Conservation (phyloP, 2,329 filamentous ascomycete species). For the Amauroascus niger region DNA sequence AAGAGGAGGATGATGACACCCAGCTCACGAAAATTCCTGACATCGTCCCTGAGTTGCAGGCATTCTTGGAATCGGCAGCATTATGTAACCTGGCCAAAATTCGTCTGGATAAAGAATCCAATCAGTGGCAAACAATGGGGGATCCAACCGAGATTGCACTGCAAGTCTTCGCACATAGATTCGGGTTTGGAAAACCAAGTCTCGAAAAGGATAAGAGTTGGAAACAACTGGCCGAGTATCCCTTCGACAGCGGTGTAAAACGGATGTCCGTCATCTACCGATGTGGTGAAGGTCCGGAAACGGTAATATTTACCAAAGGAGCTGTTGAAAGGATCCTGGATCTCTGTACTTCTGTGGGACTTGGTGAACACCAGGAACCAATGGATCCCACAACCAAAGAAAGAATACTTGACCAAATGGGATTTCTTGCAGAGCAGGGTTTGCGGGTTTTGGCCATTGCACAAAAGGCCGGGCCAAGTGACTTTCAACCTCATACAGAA, state of each 20-base stretch:
- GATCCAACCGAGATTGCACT: constrained; percentile 59
- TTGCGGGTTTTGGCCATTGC: constrained; percentile 53
- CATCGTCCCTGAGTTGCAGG: constrained; percentile 39
- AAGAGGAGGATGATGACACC: constrained; percentile 19
- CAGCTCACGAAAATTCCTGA: constrained; percentile 25
- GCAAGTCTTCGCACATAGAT: constrained; percentile 55
- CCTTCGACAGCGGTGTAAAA: constrained; percentile 57
- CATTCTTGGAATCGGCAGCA: constrained; percentile 46
- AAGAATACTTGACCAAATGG: constrained; percentile 47
- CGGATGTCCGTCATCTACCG: constrained; percentile 56
- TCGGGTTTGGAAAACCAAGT: constrained; percentile 42
- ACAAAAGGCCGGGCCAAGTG: constrained; percentile 25
- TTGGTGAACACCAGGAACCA: constrained; percentile 32
- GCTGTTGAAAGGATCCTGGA: constrained; percentile 39
- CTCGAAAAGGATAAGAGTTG: constrained; percentile 36
- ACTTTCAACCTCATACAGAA: constrained; percentile 24
- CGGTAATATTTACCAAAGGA: constrained; percentile 25
- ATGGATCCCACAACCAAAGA: constrained; percentile 36
- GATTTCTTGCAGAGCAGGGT: constrained; percentile 48
- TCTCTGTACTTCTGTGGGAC: constrained; percentile 43
- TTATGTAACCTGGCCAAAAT: constrained; percentile 48
- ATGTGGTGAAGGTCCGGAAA: constrained; percentile 28
- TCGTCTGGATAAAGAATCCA: constrained; percentile 35
- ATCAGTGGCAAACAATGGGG: constrained; percentile 49
- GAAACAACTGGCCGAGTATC: constrained; percentile 51